Evolutionary conservation across 2,329 filamentous ascomycete species (phyloP), one percentile per base, ranked within the genome.

Genomic region (Periconia digitata): DNA sequence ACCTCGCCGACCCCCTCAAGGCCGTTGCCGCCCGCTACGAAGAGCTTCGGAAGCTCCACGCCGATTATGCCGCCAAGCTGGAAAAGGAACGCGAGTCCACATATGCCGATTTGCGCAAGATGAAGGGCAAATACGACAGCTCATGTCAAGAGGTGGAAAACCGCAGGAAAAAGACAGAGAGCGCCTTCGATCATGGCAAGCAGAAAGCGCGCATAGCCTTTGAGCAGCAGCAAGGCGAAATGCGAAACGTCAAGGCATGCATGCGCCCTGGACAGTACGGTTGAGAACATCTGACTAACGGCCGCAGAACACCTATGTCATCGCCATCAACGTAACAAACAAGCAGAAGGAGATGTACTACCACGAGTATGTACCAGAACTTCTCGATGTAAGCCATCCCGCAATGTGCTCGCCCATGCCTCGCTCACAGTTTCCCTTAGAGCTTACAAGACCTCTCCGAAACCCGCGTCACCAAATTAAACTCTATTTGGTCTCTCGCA

Each of bases 271-370:
- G 8, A 6, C 17, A 15, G 43, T 27, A 10, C 23, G 18, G n/a
- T 41, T 3, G 16, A 13, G n/a, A n/a, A 23, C 27, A 24, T 50
- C 20, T 4, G 27, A 50, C 59, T 67, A 45, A 72, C 69, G 38
- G 38, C 6, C 16, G 13, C 57, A 84, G 79, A 99, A 99, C 71
- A 91, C 89, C n/a, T 99, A 99, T 67, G 77, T 99, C 52, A 96
- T 99, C 64, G 83, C 85, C 52, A 96, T 99, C 75, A 95, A 95
- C 67, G 90, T 97, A 49, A 95, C 92, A 27, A 99, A 99, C 74
- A 95, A 94, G 76, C 86, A 96, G 66, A 99, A 97, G 76, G 91
- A 96, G 69, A 90, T 87, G 67, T 97, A 97, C 76, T 99, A 96
- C 67, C 87, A 97, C 69, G 91, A 96, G 71, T 97, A 97, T 70